phyloP scores from a whole-genome alignment of 169 alveolate species.

The Amoebophrya sp. region DNA sequence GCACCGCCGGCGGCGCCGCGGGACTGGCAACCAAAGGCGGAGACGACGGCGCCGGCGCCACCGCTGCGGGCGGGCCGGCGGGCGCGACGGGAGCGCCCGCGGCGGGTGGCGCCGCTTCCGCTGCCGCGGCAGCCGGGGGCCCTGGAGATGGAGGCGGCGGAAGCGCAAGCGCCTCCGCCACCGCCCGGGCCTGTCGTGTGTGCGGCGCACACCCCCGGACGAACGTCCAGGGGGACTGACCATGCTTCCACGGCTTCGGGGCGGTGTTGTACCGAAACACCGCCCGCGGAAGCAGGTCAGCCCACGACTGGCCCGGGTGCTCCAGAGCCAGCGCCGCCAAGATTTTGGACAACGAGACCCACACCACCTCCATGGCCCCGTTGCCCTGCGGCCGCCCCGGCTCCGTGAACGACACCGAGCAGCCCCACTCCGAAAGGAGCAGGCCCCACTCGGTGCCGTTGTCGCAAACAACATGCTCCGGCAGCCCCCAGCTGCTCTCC shows the following conservation, averaged over 20 bases:
- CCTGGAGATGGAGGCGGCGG: too few species aligned
- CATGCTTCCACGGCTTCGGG: background rate
- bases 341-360: background rate
- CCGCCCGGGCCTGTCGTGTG: background rate
- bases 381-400: background rate
- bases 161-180: background rate
- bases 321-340: background rate
- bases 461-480: background rate
- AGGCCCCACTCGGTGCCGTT: background rate
- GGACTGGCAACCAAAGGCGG: background rate
- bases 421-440: background rate
- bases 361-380: background rate
- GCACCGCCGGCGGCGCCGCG: background rate
- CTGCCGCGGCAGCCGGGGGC: background rate
- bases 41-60: background rate
- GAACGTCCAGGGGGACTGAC: background rate
- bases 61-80: background rate
- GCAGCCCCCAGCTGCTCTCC: background rate
- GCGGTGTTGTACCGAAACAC: background rate
- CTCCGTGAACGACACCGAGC: background rate
- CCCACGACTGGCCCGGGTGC: background rate
- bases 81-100: background rate
- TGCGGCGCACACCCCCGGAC: background rate
- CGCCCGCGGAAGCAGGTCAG: background rate
- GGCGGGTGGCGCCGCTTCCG: background rate